Base-by-base conservation (phyloP, 2,329 filamentous ascomycete genomes). In the Fusarium tanahbumbuense region DNA sequence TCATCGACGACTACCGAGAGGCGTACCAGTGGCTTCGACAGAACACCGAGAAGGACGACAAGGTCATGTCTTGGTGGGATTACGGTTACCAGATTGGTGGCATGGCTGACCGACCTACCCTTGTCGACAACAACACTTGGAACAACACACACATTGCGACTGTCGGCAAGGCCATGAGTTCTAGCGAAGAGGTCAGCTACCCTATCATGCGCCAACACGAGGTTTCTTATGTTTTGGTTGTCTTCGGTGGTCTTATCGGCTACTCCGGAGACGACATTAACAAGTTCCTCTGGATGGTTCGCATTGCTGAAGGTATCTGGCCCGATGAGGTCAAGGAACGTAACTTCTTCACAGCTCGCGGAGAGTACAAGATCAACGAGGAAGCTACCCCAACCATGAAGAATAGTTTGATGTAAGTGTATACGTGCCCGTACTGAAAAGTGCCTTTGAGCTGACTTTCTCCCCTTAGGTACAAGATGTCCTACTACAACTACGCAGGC, bases 51-150 rank as follows among this genome's bases (percentile, higher is more conserved):
- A 88, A 95, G 73, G 93, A 98, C 76, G 94, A 97, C 78, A 99
- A 98, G 87, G 92, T 99, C 79, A 98, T 98, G 95, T 96, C 94
- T 2, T 99, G 96, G 96, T 99, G 96, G 96, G 96, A 99, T 80
- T 99, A 99, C 77, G 96, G 96, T 72, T 99, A 99, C 84, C 96
- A 99, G 83, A 99, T 99, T 81, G 96, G 96, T 83, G 96, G 96
- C 73, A 99, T 99, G 96, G 96, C 96, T 52, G 96, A 99, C 81
- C 89, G 96, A 57, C 96, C 96, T 34, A 99, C 96, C 2, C 87
- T 99, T 34, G 96, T 99, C 34, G 96, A 99, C 85, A 99, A 99
- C 86, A 99, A 99, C 84, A 99, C 96, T 4, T 99, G 96, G 96
- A 99, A 99, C 86, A 99, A 99, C 85, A 99, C 96, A 10, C 96